Conservation (phyloP, 345 rosid genomes). For the Cardamine occulta region DNA sequence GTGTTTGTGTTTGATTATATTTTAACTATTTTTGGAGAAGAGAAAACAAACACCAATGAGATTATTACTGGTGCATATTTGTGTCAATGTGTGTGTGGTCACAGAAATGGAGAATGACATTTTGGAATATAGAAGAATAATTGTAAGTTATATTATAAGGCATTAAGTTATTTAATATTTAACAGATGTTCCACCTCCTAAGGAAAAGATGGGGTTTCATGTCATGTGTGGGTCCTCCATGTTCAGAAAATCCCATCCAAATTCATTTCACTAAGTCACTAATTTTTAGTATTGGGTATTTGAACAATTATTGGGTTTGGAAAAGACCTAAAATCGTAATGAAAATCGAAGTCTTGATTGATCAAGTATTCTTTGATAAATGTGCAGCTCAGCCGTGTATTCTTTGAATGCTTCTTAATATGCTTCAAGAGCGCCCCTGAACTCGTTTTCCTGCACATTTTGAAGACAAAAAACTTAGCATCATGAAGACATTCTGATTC, state of each 20-base stretch:
- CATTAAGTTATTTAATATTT: neutral
- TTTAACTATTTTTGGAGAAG: neutral
- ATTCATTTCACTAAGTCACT: slow-evolving; percentile 8
- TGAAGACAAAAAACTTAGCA: too few relatives aligned
- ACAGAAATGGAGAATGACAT: neutral
- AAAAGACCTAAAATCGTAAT: neutral
- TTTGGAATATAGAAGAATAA: slow-evolving; percentile 3
- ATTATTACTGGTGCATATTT: slow-evolving; percentile 13
- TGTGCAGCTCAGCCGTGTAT: too few relatives aligned
- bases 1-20: neutral
- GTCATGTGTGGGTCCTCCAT: slow-evolving; percentile 36
- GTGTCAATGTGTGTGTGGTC: slow-evolving; percentile 33
- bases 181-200: slow-evolving; percentile 27
- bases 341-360: neutral
- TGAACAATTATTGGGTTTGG: neutral
- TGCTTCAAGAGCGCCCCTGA: too few relatives aligned
- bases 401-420: too few relatives aligned
- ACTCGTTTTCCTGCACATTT: too few relatives aligned
- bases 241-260: neutral
- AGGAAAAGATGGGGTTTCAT: slow-evolving; percentile 22
- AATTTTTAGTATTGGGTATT: neutral
- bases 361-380: too few relatives aligned
- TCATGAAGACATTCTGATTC: too few relatives aligned
- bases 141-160: neutral
- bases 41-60: slow-evolving; percentile 37